phyloP scores from a whole-genome alignment of 2,329 filamentous ascomycete genomes.

The Aspergillus costaricaensis region DNA sequence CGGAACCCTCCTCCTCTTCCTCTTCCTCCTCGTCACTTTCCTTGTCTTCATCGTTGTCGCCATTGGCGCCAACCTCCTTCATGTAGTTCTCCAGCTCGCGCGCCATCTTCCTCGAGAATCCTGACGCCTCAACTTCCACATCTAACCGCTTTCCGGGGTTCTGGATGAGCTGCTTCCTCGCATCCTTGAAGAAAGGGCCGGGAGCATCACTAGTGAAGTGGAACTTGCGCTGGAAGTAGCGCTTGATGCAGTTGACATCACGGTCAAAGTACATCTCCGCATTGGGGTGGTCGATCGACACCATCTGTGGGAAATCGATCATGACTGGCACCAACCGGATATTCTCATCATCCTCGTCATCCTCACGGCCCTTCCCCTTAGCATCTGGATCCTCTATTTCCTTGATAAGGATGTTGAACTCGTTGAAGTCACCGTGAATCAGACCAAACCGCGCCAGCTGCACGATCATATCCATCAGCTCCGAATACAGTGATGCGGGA shows the following conservation, averaged over 20 bases:
- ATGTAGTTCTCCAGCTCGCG: conserved; percentile 93
- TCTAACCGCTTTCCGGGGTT: conserved; percentile 73
- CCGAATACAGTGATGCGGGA: conserved; percentile 83
- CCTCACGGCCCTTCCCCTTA: conserved; percentile 40
- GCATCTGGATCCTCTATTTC: conserved; percentile 56
- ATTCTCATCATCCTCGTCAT: conserved; percentile 32
- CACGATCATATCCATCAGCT: conserved; percentile 84
- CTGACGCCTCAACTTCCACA: conserved; percentile 85
- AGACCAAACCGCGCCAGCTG: conserved; percentile 80
- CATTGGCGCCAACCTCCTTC: conserved; percentile 64
- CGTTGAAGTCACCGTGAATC: conserved; percentile 98
- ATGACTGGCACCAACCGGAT: conserved; percentile 73
- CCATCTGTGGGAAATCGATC: conserved; percentile 98
- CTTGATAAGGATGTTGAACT: conserved; percentile 96
- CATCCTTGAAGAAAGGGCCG: conserved; percentile 83
- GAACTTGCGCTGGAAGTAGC: conserved; percentile 87
- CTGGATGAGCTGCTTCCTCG: conserved; percentile 68
- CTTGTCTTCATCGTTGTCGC: conserved; percentile 34
- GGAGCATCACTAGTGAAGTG: conserved; percentile 79
- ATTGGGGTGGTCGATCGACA: conserved; percentile 90
- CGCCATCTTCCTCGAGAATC: conserved; percentile 95
- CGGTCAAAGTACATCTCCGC: conserved; percentile 97
- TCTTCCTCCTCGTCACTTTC: conserved; percentile 31
- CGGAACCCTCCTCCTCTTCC: not conserved
- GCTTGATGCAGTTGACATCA: conserved; percentile 92